phyloP scores from a whole-genome alignment of 2,329 filamentous ascomycete genomes.

The Ophiostoma piceae region DNA sequence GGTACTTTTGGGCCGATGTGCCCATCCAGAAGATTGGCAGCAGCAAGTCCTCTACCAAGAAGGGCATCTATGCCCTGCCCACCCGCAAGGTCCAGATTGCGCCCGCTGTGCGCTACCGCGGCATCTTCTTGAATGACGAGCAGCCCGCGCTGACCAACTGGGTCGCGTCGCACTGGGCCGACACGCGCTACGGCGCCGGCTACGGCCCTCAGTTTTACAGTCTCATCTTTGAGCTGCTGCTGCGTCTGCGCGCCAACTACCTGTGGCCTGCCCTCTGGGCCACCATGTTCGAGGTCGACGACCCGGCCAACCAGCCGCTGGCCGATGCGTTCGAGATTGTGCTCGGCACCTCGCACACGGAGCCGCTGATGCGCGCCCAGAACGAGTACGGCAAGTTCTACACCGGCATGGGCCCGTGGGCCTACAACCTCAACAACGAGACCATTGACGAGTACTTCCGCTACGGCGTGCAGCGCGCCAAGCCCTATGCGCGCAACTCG shows the following conservation, averaged over 20 bases:
- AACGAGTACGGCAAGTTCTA: slow-evolving; percentile 52
- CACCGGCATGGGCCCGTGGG: slow-evolving; percentile 54
- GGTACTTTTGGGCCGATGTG: slow-evolving; percentile 65
- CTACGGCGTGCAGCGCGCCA: slow-evolving; percentile 60
- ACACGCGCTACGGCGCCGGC: slow-evolving; percentile 43
- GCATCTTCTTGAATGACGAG: slow-evolving; percentile 67
- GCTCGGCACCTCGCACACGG: slow-evolving; percentile 66
- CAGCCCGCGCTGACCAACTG: slow-evolving; percentile 63
- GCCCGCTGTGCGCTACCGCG: slow-evolving; percentile 62
- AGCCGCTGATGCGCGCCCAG: slow-evolving; percentile 61
- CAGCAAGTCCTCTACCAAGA: slow-evolving; percentile 31
- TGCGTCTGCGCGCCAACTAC: slow-evolving; percentile 67
- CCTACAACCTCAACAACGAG: slow-evolving; percentile 63
- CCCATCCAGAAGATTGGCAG: slow-evolving; percentile 35
- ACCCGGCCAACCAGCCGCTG: slow-evolving; percentile 60
- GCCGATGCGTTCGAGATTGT: slow-evolving; percentile 71
- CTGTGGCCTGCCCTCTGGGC: slow-evolving; percentile 65
- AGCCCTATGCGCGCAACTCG: slow-evolving; percentile 58
- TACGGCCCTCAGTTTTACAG: slow-evolving; percentile 61
- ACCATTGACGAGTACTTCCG: slow-evolving; percentile 64
- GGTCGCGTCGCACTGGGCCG: slow-evolving; percentile 44
- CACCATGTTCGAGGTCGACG: slow-evolving; percentile 67
- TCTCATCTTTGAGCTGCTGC: slow-evolving; percentile 64
- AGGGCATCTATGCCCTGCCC: slow-evolving; percentile 51
- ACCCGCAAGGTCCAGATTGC: slow-evolving; percentile 52